Evolutionary conservation across 768 basidiomycete species (phyloP).

Genomic region (Myochromella boudieri): DNA sequence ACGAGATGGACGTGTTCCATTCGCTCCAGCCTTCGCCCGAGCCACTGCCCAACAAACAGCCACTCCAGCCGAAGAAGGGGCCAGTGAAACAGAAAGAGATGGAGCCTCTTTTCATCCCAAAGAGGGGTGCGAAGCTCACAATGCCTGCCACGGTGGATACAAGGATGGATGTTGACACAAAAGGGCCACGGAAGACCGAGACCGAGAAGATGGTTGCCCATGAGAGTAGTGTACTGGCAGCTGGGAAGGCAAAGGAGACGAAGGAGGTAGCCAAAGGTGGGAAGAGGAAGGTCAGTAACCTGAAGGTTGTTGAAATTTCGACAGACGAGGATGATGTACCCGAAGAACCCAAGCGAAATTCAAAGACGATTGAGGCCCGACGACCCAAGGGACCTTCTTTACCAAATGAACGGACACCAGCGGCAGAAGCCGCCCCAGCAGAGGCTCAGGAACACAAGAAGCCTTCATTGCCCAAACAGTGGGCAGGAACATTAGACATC

Average conservation of each 20-base stretch:
- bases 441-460: neutral
- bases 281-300: constrained; percentile 15
- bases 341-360: constrained; percentile 16
- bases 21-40: neutral
- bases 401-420: too few relatives aligned
- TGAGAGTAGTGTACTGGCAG: too few relatives aligned
- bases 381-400: too few relatives aligned
- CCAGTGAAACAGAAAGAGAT: constrained; percentile 1
- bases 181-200: too few relatives aligned
- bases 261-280: neutral
- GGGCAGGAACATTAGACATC: neutral
- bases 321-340: constrained; percentile 36
- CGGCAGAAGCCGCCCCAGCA: neutral
- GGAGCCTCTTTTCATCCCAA: constrained; percentile 12
- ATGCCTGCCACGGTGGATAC: neutral
- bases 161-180: neutral
- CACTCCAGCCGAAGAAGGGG: constrained; percentile 1
- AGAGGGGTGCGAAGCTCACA: constrained; percentile 7
- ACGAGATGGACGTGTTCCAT: constrained; percentile 7
- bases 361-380: too few relatives aligned
- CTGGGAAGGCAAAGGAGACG: neutral
- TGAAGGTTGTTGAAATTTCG: constrained; percentile 42
- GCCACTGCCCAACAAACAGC: neutral
- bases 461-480: neutral
- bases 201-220: too few relatives aligned